These are phyloP conservation scores for Colletotrichum costaricense DNA, from an alignment of 2,329 filamentous ascomycete species.

Conservation along the genomic window DNA sequence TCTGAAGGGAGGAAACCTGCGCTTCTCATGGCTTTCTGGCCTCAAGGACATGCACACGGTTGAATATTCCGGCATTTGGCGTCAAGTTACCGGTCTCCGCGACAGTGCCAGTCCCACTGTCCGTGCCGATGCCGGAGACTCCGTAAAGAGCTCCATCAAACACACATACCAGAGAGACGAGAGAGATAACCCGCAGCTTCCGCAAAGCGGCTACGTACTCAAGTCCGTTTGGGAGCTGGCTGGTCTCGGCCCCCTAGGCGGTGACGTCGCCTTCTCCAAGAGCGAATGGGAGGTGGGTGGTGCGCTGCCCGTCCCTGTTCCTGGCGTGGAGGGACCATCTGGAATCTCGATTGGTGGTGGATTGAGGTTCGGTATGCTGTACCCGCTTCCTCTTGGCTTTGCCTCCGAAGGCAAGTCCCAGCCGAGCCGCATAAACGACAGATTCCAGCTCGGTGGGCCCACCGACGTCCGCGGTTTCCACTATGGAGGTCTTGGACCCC, in stretches of 20 bases:
- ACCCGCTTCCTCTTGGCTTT: slow-evolving; percentile 78
- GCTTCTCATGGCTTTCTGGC: slow-evolving; percentile 74
- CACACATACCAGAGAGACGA: slow-evolving; percentile 85
- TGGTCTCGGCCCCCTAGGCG: slow-evolving; percentile 81
- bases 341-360: slow-evolving; percentile 87
- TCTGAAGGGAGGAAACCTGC: slow-evolving; percentile 80
- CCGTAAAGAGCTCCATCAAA: slow-evolving; percentile 86
- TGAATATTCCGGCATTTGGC: slow-evolving; percentile 85
- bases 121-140: slow-evolving; percentile 87
- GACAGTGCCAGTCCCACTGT: slow-evolving; percentile 83
- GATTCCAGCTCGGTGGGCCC: slow-evolving; percentile 93
- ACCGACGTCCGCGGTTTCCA: slow-evolving; percentile 96
- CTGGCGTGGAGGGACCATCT: slow-evolving; percentile 74
- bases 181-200: slow-evolving; percentile 87
- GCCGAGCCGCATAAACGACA: slow-evolving; percentile 88
- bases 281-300: slow-evolving; percentile 86
- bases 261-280: slow-evolving; percentile 95
- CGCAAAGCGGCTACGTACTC: slow-evolving; percentile 82
- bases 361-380: slow-evolving; percentile 84
- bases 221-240: slow-evolving; percentile 87
- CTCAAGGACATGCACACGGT: slow-evolving; percentile 75
- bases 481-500: slow-evolving; percentile 87
- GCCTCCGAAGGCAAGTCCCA: slow-evolving; percentile 62
- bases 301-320: slow-evolving; percentile 79
- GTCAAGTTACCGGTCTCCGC: slow-evolving; percentile 85